Evolutionary conservation across 2,329 filamentous ascomycete genomes (phyloP), one percentile per base, ranked within the genome.

Genomic region (Fusarium sp.): DNA sequence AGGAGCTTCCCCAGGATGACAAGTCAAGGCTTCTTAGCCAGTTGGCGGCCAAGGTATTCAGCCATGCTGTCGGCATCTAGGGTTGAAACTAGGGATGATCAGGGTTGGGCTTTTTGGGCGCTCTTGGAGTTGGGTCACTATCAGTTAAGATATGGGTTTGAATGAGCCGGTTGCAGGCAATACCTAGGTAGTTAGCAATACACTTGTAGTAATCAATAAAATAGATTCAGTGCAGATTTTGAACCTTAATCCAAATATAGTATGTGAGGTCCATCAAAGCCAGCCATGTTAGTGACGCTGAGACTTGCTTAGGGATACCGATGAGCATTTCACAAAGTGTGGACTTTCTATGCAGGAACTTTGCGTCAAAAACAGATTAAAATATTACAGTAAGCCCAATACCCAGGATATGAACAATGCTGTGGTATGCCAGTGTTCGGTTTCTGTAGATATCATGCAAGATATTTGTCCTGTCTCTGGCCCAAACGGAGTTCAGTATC

Each of bases 21-120:
- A 91, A 93, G 75, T 89, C 93, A 54, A 89, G 89, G 77, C 79
- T 99, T 73, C 83, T 98, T 63, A 91, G 90, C 76, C 92, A 96
- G 79, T 80, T 98, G 75, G 95, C 95, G 2, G 89, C 90, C 29
- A 95, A 92, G 79, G 91, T 97, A 2, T 94, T 97, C 76, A 92
- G 91, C 66, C 91, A 93, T 77, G 91, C 90, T 20, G 90, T 92
- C 35, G 88, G 89, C 9, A 78, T 84, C 29, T 86, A 63, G 72
- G 46, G 21, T 43, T 31, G 39, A 54, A 54, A 56, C 5, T n/a
- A 11, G 18, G 21, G 29, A 48, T 11, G 40, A 11, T 41, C 17
- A 47, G 21, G 21, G 41, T 33, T 37, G 20, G 21, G 20, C 64
- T 48, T 35, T n/a, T 58, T 56, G 40, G 67, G 67, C 58, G 67